Percentiles rank a stretch among this genome's conserved stretches.
Evolutionary conservation across 1,284 basidiomycete species (phyloP).

Genomic region (Trametes polyzona): DNA sequence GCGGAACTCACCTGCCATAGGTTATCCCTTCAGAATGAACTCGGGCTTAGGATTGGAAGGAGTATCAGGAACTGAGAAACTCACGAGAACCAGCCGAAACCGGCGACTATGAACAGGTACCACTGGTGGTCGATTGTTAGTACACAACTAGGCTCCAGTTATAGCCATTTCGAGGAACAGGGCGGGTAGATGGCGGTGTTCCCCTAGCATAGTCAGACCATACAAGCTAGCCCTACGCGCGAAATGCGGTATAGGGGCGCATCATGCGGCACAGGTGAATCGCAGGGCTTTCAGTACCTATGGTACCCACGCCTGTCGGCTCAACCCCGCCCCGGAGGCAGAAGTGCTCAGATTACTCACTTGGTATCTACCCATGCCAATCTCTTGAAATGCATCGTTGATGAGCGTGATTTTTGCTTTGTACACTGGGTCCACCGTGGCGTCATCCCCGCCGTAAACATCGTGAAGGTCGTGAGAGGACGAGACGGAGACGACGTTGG

Average conservation of each 20-base stretch:
- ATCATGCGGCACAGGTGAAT: too few species aligned
- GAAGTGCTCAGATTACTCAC: slow-evolving; percentile 34
- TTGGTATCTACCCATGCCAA: slow-evolving; percentile 77
- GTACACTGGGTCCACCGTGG: slow-evolving; percentile 61
- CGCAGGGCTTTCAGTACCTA: too few species aligned
- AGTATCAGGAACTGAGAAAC: slow-evolving; percentile 28
- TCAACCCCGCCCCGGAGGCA: too few species aligned
- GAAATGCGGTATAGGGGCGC: too few species aligned
- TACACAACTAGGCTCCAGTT: too few species aligned
- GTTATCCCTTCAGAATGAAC: slow-evolving; percentile 50
- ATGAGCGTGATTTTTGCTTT: slow-evolving; percentile 63
- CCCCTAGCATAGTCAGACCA: too few species aligned
- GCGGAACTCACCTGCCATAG: slow-evolving; percentile 57
- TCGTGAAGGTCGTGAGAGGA: slow-evolving; percentile 40
- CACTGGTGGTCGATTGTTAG: too few species aligned
- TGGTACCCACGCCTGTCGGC: too few species aligned
- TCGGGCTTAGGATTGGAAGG: not conserved
- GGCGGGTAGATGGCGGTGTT: too few species aligned
- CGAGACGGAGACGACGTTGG: slow-evolving; percentile 21
- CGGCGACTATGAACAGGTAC: slow-evolving; percentile 51
- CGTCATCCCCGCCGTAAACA: slow-evolving; percentile 42
- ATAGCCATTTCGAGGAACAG: too few species aligned
- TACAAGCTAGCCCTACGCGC: too few species aligned
- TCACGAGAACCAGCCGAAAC: slow-evolving; percentile 74
- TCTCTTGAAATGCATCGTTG: slow-evolving; percentile 69